Base-by-base conservation (phyloP, 179 eudicot species). In the Beta macrorhiza region DNA sequence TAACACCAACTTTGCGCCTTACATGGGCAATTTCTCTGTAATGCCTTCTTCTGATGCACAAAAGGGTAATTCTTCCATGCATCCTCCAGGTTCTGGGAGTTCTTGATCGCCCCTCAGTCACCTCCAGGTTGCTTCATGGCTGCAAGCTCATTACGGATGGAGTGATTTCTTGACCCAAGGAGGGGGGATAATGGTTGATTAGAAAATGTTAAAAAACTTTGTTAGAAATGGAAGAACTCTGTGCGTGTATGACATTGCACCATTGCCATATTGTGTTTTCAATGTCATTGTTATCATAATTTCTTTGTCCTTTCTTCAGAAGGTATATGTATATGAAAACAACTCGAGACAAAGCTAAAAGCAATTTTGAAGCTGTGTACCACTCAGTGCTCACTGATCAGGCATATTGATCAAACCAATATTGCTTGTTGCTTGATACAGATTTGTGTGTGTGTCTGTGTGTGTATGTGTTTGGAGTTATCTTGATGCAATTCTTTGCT, bases 371-470 rank as follows among this genome's bases (percentile, higher is more conserved):
- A 58, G 37, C 37, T 64, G 5, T 58, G 14, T 25, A 72, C 25
- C 25, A 19, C 61, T 15, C n/a, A 20, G 19, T 10, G 47, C 47
- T 65, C 62, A 51, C 16, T 5, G 10, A 44, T 11, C 7, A 47
- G 61, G 22, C 37, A 32, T 22, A 25, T 51, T 17, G n/a, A 25
- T 78, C 57, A 52, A 32, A 0, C 32, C 10, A 20, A 51, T 67
- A 5, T 67, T 55, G 61, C 74, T 51, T 78, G 25, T 25, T 47
- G 56, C 42, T 25, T 77, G 73, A 63, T 76, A 10, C 63, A 16
- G n/a, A 32, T 32, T 32, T 32, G 37, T 32, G 37, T 32, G 1
- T 32, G 37, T 32, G 37, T 32, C 2, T 32, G 37, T 32, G 37
- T 32, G 37, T 32, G 37, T 32, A 32, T 32, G 2, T 32, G 37